These are phyloP conservation scores for Apiospora malaysiana DNA, from an alignment of 2,329 filamentous ascomycete genomes.

Conservation along the genomic window DNA sequence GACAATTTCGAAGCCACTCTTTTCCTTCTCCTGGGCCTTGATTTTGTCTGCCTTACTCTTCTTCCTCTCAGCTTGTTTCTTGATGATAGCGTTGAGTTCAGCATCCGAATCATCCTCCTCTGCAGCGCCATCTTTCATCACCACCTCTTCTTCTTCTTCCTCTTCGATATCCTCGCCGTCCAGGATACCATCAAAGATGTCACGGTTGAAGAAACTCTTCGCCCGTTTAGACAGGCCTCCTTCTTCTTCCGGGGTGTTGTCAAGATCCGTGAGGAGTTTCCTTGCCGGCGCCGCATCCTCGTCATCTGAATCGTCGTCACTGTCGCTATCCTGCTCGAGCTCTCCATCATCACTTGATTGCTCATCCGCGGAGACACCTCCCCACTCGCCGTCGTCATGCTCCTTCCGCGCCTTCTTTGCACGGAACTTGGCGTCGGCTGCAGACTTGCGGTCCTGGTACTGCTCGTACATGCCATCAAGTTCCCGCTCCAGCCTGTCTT, in stretches of 20 bases:
- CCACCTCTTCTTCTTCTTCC: constrained; percentile 40
- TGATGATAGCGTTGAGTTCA: constrained; percentile 29
- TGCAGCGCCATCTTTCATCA: constrained; percentile 33
- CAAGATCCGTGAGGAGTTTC: constrained; percentile 67
- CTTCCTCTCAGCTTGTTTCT: constrained; percentile 40
- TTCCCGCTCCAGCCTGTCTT: constrained; percentile 81
- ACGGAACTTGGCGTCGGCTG: constrained; percentile 83
- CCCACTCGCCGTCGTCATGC: constrained; percentile 87
- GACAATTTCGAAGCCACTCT: constrained; percentile 66
- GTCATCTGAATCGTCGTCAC: constrained; percentile 56
- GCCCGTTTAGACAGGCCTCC: constrained; percentile 82
- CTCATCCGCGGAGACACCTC: constrained; percentile 78
- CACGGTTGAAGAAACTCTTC: constrained; percentile 89
- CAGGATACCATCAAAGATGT: constrained; percentile 87
- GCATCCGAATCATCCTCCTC: constrained; percentile 36
- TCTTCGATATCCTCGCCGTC: constrained; percentile 61
- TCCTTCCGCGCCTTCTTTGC: constrained; percentile 88
- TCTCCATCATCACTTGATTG: constrained; percentile 63
- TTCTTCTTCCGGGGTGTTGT: constrained; percentile 54
- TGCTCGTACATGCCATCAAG: constrained; percentile 87
- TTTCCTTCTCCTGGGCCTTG: constrained; percentile 40
- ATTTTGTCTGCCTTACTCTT: constrained; percentile 27
- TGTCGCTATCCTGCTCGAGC: constrained; percentile 65
- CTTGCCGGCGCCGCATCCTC: constrained; percentile 55
- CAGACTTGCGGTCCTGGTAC: constrained; percentile 81